These are phyloP conservation scores for Zygosaccharomyces rouxii DNA, from an alignment of 805 yeast genomes.

Conservation along the genomic window DNA sequence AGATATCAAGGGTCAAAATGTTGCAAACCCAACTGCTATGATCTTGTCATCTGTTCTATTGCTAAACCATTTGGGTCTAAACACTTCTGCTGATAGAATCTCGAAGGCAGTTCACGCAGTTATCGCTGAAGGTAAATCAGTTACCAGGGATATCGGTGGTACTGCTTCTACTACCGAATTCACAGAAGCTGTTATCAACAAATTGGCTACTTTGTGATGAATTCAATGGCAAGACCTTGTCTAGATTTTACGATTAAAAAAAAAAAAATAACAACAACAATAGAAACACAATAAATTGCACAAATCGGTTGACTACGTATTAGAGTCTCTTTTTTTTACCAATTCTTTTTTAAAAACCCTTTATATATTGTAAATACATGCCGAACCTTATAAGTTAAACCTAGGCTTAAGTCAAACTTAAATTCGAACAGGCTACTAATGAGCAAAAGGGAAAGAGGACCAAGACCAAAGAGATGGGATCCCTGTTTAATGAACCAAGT, in stretches of 20 bases:
- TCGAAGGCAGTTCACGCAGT: constrained; percentile 86
- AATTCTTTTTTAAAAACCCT: not conserved
- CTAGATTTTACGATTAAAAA: constrained; percentile 4
- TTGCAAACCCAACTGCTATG: constrained; percentile 98
- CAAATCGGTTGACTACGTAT: not conserved
- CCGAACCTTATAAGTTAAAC: not conserved
- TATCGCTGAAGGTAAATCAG: constrained; percentile 77
- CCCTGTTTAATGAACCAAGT: constrained; percentile 34
- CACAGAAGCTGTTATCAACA: constrained; percentile 81
- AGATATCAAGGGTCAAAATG: constrained; percentile 89
- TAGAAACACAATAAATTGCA: not conserved
- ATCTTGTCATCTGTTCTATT: constrained; percentile 84
- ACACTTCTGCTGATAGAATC: constrained; percentile 77
- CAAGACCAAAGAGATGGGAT: constrained; percentile 7
- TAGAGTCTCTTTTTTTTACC: constrained; percentile 1
- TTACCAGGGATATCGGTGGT: constrained; percentile 93
- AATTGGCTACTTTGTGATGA: constrained; percentile 39
- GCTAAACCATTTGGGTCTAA: constrained; percentile 93
- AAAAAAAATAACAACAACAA: not conserved
- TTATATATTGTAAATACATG: constrained; percentile 1
- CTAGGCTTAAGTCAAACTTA: not conserved
- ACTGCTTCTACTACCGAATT: constrained; percentile 84
- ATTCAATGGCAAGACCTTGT: constrained; percentile 1
- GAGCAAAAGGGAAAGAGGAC: not conserved
- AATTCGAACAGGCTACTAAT: not conserved